phyloP scores from a whole-genome alignment of 2,329 filamentous ascomycete species.

The Aureobasidium sp. region DNA sequence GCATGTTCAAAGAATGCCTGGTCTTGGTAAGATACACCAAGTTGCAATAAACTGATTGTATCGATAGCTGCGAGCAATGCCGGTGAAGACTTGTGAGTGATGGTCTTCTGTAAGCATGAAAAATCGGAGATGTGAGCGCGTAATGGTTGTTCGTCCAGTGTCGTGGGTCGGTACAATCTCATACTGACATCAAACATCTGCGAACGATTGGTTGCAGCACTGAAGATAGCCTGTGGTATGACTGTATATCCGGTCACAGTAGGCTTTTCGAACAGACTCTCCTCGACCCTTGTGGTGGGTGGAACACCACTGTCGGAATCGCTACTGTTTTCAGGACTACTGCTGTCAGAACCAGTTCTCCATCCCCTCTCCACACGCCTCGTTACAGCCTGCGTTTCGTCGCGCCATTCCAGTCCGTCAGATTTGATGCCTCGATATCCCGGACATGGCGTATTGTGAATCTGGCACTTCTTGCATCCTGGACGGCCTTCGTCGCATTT shows the following conservation, averaged over 20 bases:
- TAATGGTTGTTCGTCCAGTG: not conserved
- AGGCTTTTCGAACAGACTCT: not conserved
- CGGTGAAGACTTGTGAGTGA: conserved; percentile 9
- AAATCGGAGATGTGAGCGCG: conserved; percentile 10
- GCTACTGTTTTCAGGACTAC: not conserved
- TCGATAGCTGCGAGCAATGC: conserved; percentile 25
- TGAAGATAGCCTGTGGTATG: conserved; percentile 3
- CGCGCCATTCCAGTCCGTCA: conserved; percentile 24
- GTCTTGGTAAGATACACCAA: conserved; percentile 24
- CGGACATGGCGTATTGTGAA: conserved; percentile 26
- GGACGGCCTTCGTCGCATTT: conserved; percentile 27
- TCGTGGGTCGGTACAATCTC: conserved; percentile 25
- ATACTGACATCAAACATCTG: conserved; percentile 25
- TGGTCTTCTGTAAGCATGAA: not conserved
- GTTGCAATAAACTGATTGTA: conserved; percentile 24
- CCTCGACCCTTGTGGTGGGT: not conserved
- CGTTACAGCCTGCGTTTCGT: conserved; percentile 23
- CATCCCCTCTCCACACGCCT: not conserved
- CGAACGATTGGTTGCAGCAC: conserved; percentile 16
- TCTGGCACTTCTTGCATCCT: conserved; percentile 25
- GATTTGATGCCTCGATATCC: conserved; percentile 24
- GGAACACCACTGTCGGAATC: not conserved
- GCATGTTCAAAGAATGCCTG: conserved; percentile 21
- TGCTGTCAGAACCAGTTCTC: not conserved
- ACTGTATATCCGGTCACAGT: not conserved